A percentile compares a stretch with the other conserved stretches of the same genome.
Evolutionary conservation across 2,329 filamentous ascomycete species (phyloP).

Genomic region (Mycosphaerelloides madeirae): DNA sequence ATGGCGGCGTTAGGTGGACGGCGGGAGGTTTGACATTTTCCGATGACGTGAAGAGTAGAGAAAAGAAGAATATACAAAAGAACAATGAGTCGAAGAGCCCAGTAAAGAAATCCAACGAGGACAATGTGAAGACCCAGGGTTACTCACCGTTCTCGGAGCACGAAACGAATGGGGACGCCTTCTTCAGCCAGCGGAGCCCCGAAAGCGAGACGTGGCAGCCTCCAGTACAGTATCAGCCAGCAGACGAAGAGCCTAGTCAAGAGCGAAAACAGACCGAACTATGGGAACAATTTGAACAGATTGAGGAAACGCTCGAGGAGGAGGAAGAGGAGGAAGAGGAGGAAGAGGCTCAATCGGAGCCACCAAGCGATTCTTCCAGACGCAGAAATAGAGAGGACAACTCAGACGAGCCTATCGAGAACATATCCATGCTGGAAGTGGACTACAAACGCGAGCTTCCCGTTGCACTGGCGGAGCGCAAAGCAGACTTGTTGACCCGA

Average conservation of each 20-base stretch:
- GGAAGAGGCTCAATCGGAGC: constrained; percentile 1
- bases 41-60: background rate
- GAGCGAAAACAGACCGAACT: background rate
- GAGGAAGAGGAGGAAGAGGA: background rate
- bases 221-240: background rate
- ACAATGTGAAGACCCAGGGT: background rate
- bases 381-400: no score
- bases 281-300: constrained; percentile 19
- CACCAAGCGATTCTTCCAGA: no score
- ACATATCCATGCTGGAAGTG: constrained; percentile 14
- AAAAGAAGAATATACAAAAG: background rate
- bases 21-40: background rate
- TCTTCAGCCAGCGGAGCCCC: no score
- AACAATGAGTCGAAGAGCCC: background rate
- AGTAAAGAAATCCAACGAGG: background rate
- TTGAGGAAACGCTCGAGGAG: constrained; percentile 2
- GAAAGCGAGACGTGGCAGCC: no score
- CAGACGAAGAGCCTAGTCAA: no score
- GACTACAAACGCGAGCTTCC: constrained; percentile 23
- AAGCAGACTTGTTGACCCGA: constrained; percentile 23
- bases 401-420: no score
- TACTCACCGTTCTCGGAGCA: background rate
- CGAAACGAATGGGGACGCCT: no score
- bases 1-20: constrained; percentile 2
- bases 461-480: constrained; percentile 16